A percentile compares a stretch with the other conserved stretches of the same genome.
phyloP scores from a whole-genome alignment of 768 basidiomycete species.

The Pisolithus albus region DNA sequence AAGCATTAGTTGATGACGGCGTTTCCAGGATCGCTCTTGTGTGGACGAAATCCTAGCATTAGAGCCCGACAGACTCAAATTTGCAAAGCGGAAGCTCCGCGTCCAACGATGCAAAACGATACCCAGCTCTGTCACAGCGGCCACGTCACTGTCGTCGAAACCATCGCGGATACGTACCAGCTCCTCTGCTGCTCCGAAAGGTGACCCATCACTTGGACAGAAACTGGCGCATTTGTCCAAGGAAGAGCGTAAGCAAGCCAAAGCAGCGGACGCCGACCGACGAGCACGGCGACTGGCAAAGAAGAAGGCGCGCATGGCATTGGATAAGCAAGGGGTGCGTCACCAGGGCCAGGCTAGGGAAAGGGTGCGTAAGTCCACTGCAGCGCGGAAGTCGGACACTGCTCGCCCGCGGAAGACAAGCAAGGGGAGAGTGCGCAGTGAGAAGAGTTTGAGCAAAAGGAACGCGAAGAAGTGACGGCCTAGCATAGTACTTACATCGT shows the following conservation, averaged over 20 bases:
- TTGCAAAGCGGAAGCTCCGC: slow-evolving; percentile 88
- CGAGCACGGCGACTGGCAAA: slow-evolving; percentile 81
- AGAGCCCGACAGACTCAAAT: slow-evolving; percentile 70
- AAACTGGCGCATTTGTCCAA: slow-evolving; percentile 73
- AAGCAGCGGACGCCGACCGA: slow-evolving; percentile 73
- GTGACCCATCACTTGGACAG: slow-evolving; percentile 76
- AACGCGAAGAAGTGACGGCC: slow-evolving; percentile 49
- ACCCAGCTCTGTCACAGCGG: slow-evolving; percentile 32
- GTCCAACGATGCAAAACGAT: slow-evolving; percentile 86
- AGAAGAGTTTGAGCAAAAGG: slow-evolving; percentile 45
- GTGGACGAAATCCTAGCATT: slow-evolving; percentile 90
- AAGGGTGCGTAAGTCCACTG: slow-evolving; percentile 38
- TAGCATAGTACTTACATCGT: too few species aligned
- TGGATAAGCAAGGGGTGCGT: slow-evolving; percentile 36
- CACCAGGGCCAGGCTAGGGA: slow-evolving; percentile 38
- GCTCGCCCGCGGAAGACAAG: slow-evolving; percentile 22
- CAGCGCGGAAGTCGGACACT: slow-evolving; percentile 17
- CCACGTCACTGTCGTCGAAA: not conserved
- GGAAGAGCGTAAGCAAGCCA: slow-evolving; percentile 78
- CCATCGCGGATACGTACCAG: not conserved
- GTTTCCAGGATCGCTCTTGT: slow-evolving; percentile 71
- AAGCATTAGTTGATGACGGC: not conserved
- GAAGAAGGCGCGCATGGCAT: slow-evolving; percentile 66
- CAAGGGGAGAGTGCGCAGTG: slow-evolving; percentile 47
- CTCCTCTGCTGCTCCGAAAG: slow-evolving; percentile 45